Percentiles rank a stretch among this genome's conserved stretches.
Conservation (phyloP, 2,329 filamentous ascomycete genomes). For the Pseudogymnoascus verrucosus region DNA sequence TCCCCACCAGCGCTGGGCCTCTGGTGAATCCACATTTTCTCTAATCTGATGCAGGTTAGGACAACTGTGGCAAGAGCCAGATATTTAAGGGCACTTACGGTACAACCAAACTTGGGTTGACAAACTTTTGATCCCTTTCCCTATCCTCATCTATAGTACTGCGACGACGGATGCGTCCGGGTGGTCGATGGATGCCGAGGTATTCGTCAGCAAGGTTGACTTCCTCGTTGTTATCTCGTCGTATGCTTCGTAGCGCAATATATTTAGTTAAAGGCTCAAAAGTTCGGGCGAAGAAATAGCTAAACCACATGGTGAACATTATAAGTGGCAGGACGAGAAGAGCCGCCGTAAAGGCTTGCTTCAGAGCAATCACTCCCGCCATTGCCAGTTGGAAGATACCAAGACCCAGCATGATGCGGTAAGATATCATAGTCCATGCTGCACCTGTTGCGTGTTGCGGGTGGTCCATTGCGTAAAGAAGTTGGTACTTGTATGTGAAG, state of each 20-base stretch:
- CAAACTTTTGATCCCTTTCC: slow-evolving; percentile 61
- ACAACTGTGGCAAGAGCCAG: slow-evolving; percentile 13
- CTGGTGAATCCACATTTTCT: slow-evolving; percentile 56
- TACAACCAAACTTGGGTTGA: slow-evolving; percentile 66
- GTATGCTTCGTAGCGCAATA: slow-evolving; percentile 83
- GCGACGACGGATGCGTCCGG: slow-evolving; percentile 21
- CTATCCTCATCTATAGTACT: slow-evolving; percentile 65
- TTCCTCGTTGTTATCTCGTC: slow-evolving; percentile 47
- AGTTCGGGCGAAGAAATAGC: slow-evolving; percentile 67
- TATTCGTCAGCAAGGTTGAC: slow-evolving; percentile 36
- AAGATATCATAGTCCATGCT: slow-evolving; percentile 95
- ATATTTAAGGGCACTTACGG: slow-evolving; percentile 44
- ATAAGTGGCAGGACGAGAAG: slow-evolving; percentile 69
- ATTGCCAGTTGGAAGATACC: slow-evolving; percentile 87
- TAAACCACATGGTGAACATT: slow-evolving; percentile 79
- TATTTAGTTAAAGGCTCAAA: slow-evolving; percentile 88
- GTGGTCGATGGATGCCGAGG: slow-evolving; percentile 20
- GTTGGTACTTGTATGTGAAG: slow-evolving; percentile 93
- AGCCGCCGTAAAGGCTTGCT: slow-evolving; percentile 64
- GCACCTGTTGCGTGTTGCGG: slow-evolving; percentile 87
- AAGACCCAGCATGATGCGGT: slow-evolving; percentile 77
- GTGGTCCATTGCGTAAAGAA: slow-evolving; percentile 97
- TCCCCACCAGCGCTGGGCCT: background rate
- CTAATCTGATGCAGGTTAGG: slow-evolving; percentile 40
- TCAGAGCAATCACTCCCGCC: slow-evolving; percentile 73